These are phyloP conservation scores for Paramyrothecium roridum DNA, from an alignment of 2,329 filamentous ascomycete genomes.

Conservation along the genomic window DNA sequence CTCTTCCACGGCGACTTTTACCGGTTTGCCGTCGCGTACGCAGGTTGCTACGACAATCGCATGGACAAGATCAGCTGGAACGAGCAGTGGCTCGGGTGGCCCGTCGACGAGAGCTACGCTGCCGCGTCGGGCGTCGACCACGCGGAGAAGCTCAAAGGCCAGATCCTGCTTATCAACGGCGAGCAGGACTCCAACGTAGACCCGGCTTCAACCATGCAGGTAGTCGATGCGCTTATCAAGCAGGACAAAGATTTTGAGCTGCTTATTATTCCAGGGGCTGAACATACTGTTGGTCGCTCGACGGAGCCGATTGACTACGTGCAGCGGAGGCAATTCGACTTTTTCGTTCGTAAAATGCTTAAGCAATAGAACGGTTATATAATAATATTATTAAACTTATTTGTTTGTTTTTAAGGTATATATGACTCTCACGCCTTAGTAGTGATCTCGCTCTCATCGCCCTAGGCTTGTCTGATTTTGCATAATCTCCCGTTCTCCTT, in stretches of 20 bases:
- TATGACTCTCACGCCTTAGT: slow-evolving; percentile 39
- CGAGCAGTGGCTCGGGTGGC: slow-evolving; percentile 27
- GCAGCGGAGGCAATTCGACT: slow-evolving; percentile 1
- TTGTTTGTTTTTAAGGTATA: too few relatives aligned
- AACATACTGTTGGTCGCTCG: slow-evolving; percentile 11
- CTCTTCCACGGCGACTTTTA: slow-evolving; percentile 24
- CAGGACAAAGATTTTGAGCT: slow-evolving; percentile 24
- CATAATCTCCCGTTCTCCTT: background rate
- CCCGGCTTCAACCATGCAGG: slow-evolving; percentile 23
- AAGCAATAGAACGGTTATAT: background rate
- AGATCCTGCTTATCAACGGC: slow-evolving; percentile 23
- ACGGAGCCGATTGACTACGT: background rate
- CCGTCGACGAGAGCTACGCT: slow-evolving; percentile 21
- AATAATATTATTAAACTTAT: background rate
- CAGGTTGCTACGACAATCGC: slow-evolving; percentile 27
- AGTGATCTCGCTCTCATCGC: too few relatives aligned
- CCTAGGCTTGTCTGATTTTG: background rate
- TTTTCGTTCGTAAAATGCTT: slow-evolving; percentile 1
- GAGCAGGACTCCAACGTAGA: slow-evolving; percentile 24
- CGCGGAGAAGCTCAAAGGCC: slow-evolving; percentile 19
- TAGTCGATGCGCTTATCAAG: slow-evolving; percentile 19
- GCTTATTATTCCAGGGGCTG: slow-evolving; percentile 18
- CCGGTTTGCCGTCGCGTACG: slow-evolving; percentile 19
- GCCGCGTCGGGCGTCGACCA: slow-evolving; percentile 21
- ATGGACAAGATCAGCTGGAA: slow-evolving; percentile 28